phyloP scores from a whole-genome alignment of 192 early-diverging fungal species.

The Martensiomyces pterosporus region DNA sequence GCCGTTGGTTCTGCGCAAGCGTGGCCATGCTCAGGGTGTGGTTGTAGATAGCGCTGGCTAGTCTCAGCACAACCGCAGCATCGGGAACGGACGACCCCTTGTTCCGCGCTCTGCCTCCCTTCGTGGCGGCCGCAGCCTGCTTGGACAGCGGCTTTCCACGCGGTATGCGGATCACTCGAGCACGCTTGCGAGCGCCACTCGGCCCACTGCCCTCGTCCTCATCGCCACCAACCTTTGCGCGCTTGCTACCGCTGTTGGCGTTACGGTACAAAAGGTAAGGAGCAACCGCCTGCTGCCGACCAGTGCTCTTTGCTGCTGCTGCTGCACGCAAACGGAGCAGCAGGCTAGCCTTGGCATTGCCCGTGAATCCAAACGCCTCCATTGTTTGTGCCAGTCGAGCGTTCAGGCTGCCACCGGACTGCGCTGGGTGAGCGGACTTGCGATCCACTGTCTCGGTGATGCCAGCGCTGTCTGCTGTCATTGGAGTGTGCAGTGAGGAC shows the following conservation, averaged over 20 bases:
- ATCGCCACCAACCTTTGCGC: background rate
- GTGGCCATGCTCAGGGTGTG: conserved; percentile 40
- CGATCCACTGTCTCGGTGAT: no score
- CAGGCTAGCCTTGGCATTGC: conserved; percentile 36
- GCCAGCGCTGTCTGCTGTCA: no score
- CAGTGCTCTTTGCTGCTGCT: conserved; percentile 43
- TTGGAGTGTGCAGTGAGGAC: no score
- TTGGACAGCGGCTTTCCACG: conserved; percentile 19
- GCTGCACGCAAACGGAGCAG: conserved; percentile 44
- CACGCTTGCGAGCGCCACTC: conserved; percentile 29
- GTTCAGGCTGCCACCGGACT: conserved; percentile 26
- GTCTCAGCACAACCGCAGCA: conserved; percentile 34
- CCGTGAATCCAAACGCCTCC: conserved; percentile 48
- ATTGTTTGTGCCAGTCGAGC: conserved; percentile 47
- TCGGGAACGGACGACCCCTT: conserved; percentile 7
- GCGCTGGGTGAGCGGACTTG: no score
- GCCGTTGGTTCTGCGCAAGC: conserved; percentile 20
- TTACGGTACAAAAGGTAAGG: conserved; percentile 39
- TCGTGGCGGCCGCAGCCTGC: conserved; percentile 1
- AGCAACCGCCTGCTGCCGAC: conserved; percentile 40
- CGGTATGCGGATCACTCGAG: conserved; percentile 30
- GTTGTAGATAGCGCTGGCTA: conserved; percentile 49
- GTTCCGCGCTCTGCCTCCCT: no score
- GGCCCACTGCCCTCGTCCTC: conserved; percentile 4
- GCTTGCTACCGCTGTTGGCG: background rate